A percentile compares a stretch with the other conserved stretches of the same genome.
phyloP scores from a whole-genome alignment of 768 basidiomycete genomes.

The Tylopilus intermedius region DNA sequence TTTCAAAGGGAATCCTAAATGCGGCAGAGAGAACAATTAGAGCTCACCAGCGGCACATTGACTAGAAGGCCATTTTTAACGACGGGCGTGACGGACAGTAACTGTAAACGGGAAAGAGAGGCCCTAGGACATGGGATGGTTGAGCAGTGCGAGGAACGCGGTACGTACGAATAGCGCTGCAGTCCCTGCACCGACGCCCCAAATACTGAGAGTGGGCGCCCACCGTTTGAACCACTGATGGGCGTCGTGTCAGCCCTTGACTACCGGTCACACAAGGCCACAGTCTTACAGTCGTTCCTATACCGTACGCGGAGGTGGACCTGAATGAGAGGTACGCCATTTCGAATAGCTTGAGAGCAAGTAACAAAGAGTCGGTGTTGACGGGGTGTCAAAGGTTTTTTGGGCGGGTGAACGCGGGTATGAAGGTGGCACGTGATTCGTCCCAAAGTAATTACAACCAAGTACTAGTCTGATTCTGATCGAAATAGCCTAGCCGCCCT shows the following conservation, averaged over 20 bases:
- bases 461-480: not conserved
- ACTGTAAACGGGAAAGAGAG: conserved; percentile 32
- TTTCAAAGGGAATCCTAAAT: not conserved
- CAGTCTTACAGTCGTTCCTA: conserved; percentile 36
- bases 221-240: conserved; percentile 51
- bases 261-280: not conserved
- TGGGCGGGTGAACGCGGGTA: conserved; percentile 12
- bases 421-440: conserved; percentile 18
- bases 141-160: not conserved
- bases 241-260: not conserved
- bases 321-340: conserved; percentile 45
- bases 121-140: not conserved
- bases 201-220: conserved; percentile 57
- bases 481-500: not conserved
- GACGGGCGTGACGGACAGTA: conserved; percentile 81
- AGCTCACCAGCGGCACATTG: conserved; percentile 71
- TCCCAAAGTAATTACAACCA: too few species aligned
- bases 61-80: conserved; percentile 70
- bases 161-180: conserved; percentile 58
- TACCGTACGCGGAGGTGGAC: conserved; percentile 34
- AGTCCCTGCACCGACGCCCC: conserved; percentile 68
- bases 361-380: not conserved
- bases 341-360: not conserved
- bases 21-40: not conserved
- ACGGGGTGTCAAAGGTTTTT: not conserved